Evolutionary conservation across 2,329 filamentous ascomycete species (phyloP), one percentile per base, ranked within the genome.

Genomic region (Cladophialophora exuberans): DNA sequence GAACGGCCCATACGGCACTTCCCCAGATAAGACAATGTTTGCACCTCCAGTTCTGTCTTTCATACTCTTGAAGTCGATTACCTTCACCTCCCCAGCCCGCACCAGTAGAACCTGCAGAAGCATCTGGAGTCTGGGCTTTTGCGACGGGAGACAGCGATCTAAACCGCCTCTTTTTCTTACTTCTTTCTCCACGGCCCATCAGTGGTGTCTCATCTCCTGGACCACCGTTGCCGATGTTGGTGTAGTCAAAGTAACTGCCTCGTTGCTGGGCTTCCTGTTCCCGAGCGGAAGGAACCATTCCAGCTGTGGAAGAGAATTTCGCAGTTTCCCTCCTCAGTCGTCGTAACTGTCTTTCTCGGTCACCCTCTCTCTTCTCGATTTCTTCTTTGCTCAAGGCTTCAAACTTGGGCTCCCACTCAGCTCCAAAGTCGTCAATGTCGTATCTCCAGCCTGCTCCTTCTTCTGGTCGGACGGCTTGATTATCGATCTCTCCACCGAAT

Each of bases 361-460:
- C 94, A 47, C 90, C 90, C 72, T 99, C 94, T 23, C 94, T 84
- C 76, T 96, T 96, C 73, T 99, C 94, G 50, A 99, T 97, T 68
- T 99, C 94, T 65, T 99, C 94, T 65, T 96, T 96, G 33, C 87
- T 92, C 2, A 99, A 75, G 0, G 82, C 79, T 70, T 93, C 89
- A 6, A 94, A 80, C 75, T 89, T 90, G 5, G 89, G 88, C 68
- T 91, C 88, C 89, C 89, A 94, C 58, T 89, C 86, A 61, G 89
- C 87, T 6, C 83, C 92, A 3, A 97, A 80, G 56, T 90, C 87
- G 67, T 97, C 94, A 2, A 90, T 89, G 63, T 99, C 94, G 69
- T 97, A 96, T 60, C 94, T 83, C 93, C 94, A 97, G 2, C 94
- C 94, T 11, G 92, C 91, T 56, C 92, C 89, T 1, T 75, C 75